Percentiles rank a stretch among this genome's conserved stretches.
Evolutionary conservation across 768 basidiomycete species (phyloP).

Genomic region (Serendipita vermifera): DNA sequence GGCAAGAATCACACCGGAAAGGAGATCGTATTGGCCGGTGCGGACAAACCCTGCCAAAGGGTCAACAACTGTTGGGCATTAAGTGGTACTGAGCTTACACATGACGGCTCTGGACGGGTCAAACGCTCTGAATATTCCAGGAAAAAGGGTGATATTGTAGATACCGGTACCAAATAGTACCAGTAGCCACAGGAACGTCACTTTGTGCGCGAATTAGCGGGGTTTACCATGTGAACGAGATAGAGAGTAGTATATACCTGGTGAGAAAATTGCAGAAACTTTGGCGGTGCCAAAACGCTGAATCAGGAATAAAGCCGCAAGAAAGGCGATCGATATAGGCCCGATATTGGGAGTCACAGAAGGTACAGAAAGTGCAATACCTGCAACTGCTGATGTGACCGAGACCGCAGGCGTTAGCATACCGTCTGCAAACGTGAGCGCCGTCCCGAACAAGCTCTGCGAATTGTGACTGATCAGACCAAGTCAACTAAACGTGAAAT

Average conservation of each 20-base stretch:
- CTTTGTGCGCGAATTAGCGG: constrained; percentile 22
- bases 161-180: constrained; percentile 42
- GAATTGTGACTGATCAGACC: background rate
- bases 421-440: constrained; percentile 55
- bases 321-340: constrained; percentile 48
- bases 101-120: constrained; percentile 55
- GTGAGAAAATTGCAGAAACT: constrained; percentile 42
- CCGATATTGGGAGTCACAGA: constrained; percentile 34
- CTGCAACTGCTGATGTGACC: constrained; percentile 52
- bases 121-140: constrained; percentile 51
- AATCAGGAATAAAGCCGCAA: constrained; percentile 43
- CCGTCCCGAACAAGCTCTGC: constrained; percentile 50
- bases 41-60: constrained; percentile 43
- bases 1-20: constrained; percentile 50
- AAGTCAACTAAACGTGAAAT: too few relatives aligned
- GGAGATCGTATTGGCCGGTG: constrained; percentile 44
- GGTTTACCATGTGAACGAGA: too few relatives aligned
- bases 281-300: constrained; percentile 48
- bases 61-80: constrained; percentile 24
- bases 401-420: constrained; percentile 58
- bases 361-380: constrained; percentile 50
- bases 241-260: constrained; percentile 27
- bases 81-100: constrained; percentile 28
- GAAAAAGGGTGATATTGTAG: constrained; percentile 40
- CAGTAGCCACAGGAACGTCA: constrained; percentile 45